Base-by-base conservation (phyloP, 305 asterid genomes). In the Euphrasia arctica region DNA sequence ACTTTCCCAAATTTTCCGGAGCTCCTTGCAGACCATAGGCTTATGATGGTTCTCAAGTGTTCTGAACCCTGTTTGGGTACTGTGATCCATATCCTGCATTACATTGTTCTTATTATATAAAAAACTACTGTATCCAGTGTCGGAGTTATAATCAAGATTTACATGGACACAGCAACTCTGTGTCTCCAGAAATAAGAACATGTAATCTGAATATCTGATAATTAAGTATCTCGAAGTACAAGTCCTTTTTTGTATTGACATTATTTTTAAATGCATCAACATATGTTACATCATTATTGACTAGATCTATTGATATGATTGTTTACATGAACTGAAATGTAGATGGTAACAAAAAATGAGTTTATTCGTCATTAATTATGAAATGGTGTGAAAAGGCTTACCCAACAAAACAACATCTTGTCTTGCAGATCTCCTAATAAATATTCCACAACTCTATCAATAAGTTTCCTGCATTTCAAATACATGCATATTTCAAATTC, bases 11-110 rank as follows among this genome's bases (percentile, higher is more conserved):
- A 90, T 69, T 64, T 78, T 88, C 64, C 79, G 78, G 57, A 93
- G 77, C 70, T 88, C 95, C 83, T 93, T 93, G 68, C 76, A 86
- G 67, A 90, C 95, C 80, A 93, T 60, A 57, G 92, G 96, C 74
- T 81, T 78, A 34, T 80, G 74, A 50, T 15, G 14, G 56, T 81
- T 85, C 65, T 83, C 89, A 70, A 85, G 86, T 50, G 93, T 83
- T 58, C 77, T 77, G 80, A 68, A 83, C 66, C 78, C 82, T 57
- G 93, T 68, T 74, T 73, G 78, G 59, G 93, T 85, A 64, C 78
- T 76, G 59, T 83, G 88, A 12, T 63, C 61, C 86, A 85, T 83
- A 70, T 83, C 85, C 93, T 85, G 82, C 82, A 72, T 72, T 29
- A 73, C 63, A 71, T 58, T 39, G 64, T 61, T 67, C 58, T 34